phyloP scores from a whole-genome alignment of 2,329 filamentous ascomycete genomes.

The Sporothrix phasma region DNA sequence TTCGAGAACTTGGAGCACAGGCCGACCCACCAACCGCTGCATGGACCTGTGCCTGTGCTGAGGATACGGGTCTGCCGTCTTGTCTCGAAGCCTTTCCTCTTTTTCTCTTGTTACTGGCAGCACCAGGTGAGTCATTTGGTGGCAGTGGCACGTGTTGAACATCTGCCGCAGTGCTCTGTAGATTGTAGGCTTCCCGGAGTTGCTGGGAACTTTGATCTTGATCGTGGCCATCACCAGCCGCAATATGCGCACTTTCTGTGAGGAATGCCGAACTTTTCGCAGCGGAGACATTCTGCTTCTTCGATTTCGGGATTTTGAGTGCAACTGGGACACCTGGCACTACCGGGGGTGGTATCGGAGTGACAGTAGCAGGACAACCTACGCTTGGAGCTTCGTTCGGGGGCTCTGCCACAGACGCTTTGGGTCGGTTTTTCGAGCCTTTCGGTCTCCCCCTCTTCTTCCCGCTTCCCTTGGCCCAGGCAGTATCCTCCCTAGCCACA shows the following conservation, averaged over 20 bases:
- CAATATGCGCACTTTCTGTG: not conserved
- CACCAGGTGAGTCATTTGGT: not conserved
- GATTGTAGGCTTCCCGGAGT: not conserved
- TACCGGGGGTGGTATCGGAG: slow-evolving; percentile 19
- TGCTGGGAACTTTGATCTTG: not conserved
- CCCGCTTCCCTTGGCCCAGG: slow-evolving; percentile 12
- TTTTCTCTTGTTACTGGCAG: slow-evolving; percentile 25
- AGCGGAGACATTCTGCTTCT: slow-evolving; percentile 31
- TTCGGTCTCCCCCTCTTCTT: slow-evolving; percentile 41
- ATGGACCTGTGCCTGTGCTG: slow-evolving; percentile 1
- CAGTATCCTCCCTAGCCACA: not conserved
- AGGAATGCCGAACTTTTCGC: slow-evolving; percentile 20
- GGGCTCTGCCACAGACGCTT: slow-evolving; percentile 18
- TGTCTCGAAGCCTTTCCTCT: slow-evolving; percentile 20
- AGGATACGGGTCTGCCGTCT: not conserved
- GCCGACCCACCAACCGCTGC: not conserved
- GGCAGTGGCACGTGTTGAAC: slow-evolving; percentile 1
- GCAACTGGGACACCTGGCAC: slow-evolving; percentile 16
- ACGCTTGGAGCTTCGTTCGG: not conserved
- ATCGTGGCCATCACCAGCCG: slow-evolving; percentile 14
- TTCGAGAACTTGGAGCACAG: not conserved
- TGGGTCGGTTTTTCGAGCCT: slow-evolving; percentile 42
- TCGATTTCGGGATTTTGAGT: slow-evolving; percentile 23
- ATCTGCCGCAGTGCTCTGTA: not conserved
- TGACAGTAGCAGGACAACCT: slow-evolving; percentile 11